phyloP scores from a whole-genome alignment of 1,284 basidiomycete genomes.

The Tilletiaria anomala region DNA sequence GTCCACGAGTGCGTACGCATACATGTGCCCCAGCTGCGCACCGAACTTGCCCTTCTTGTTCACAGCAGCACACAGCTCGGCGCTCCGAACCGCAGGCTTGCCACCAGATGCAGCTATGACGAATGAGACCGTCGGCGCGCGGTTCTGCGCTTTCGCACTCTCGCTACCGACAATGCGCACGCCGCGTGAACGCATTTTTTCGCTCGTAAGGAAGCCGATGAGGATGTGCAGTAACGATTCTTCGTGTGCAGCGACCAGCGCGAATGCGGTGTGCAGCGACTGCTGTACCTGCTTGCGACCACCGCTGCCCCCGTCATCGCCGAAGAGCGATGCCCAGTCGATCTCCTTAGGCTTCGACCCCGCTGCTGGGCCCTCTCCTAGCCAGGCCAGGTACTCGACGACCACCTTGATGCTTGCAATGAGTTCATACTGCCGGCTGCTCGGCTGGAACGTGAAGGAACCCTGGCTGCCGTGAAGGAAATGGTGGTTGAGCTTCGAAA shows the following conservation, averaged over 20 bases:
- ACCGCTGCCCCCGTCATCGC: background rate
- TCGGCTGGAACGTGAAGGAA: conserved; percentile 54
- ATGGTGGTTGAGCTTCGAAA: conserved; percentile 54
- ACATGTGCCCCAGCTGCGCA: conserved; percentile 63
- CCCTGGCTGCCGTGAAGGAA: conserved; percentile 48
- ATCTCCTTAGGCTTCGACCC: conserved; percentile 5
- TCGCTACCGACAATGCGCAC: conserved; percentile 52
- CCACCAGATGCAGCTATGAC: conserved; percentile 44
- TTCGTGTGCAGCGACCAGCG: conserved; percentile 45
- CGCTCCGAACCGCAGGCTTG: conserved; percentile 47
- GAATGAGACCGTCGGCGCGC: conserved; percentile 59
- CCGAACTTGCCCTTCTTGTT: conserved; percentile 52
- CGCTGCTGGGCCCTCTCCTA: conserved; percentile 30
- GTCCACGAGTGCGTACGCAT: conserved; percentile 54
- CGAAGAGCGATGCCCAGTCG: conserved; percentile 4
- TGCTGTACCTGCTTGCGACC: too few species aligned
- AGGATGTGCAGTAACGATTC: conserved; percentile 42
- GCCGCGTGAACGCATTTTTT: conserved; percentile 39
- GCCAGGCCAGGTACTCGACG: conserved; percentile 51
- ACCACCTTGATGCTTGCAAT: conserved; percentile 52
- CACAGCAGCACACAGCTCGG: conserved; percentile 49
- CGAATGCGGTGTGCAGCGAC: conserved; percentile 24
- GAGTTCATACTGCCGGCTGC: conserved; percentile 51
- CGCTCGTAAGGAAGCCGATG: conserved; percentile 42
- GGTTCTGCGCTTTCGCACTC: conserved; percentile 7